A percentile compares a stretch with the other conserved stretches of the same genome.
Conservation (phyloP, 164 flowering plant species). For the Stephania cephalantha region DNA sequence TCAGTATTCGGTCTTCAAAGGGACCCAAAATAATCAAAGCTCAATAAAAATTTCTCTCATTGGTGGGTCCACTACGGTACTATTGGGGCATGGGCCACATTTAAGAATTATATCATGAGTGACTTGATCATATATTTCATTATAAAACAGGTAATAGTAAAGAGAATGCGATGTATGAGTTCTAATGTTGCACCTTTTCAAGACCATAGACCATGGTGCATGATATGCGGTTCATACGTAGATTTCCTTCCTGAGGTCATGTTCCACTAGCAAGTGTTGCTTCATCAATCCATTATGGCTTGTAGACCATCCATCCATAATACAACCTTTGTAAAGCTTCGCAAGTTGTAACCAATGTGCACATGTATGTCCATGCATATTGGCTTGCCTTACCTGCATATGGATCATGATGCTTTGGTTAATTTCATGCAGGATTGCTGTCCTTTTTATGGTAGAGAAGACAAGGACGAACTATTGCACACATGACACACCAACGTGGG, state of each 20-base stretch:
- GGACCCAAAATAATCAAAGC: not conserved
- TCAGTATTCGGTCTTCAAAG: not conserved
- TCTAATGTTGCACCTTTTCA: not conserved
- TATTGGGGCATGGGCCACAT: not conserved
- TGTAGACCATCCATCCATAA: too few relatives aligned
- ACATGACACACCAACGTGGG: not conserved
- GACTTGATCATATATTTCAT: not conserved
- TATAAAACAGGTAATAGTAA: not conserved
- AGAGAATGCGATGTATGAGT: not conserved
- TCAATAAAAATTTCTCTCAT: not conserved
- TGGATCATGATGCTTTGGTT: not conserved
- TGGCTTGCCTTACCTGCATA: too few relatives aligned
- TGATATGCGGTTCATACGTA: not conserved
- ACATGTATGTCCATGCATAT: too few relatives aligned
- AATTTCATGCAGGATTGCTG: not conserved
- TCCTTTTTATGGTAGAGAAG: not conserved
- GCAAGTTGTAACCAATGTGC: not conserved
- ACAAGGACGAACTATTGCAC: not conserved
- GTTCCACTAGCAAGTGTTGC: not conserved
- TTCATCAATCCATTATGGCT: not conserved
- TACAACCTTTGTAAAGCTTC: not conserved
- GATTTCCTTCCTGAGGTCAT: not conserved
- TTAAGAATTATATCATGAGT: not conserved
- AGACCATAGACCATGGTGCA: not conserved
- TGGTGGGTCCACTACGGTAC: not conserved